Evolutionary conservation across 345 rosid genomes (phyloP), one percentile per base, ranked within the genome.

Genomic region (Salix udensis): DNA sequence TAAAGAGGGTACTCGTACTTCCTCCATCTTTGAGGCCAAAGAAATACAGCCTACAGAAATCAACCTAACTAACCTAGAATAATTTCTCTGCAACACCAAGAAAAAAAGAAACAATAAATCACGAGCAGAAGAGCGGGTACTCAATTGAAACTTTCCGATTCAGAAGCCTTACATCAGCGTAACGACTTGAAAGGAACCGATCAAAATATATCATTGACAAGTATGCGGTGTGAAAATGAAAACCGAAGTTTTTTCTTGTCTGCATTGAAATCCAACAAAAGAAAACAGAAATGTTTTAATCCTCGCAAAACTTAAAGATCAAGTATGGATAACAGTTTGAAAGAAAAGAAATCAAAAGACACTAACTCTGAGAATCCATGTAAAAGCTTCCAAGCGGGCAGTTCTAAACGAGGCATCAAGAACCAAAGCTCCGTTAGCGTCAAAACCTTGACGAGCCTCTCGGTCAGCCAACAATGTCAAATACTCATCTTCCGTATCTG

Each of bases 1-100:
- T 55, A 94, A 89, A 65, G 86, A 86, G 74, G 98, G 99, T 26
- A 88, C 92, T 48, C 87, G 84, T 42, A 85, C 87, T 84, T 96
- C 97, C 84, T 92, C 97, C 31, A 96, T 90, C 88, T 96, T 96
- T 44, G 98, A 97, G 72, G 99, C 95, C 42, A 96, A 67, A 48
- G 98, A 92, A 76, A 96, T 90, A 48, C 98, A 96, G 39, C 95
- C 85, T 15, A 92, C 94, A 15, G 97, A 88, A 42, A 89, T 82
- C 23, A 96, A 91, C 79, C 87, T 97, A 74, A 88, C 86, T 89
- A 83, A 91, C 99, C 99, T 91, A 40, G 92, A 89, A 84, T 87
- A 86, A 62, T 86, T 91, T 24, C 75, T 76, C 78, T 89, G 91
- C 61, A 31, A 72, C 11, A 72, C 23, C 18, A 36, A 36, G 36